Evolutionary conservation across 1,284 basidiomycete species (phyloP), one percentile per base, ranked within the genome.

Genomic region (Wolfiporia cocos): DNA sequence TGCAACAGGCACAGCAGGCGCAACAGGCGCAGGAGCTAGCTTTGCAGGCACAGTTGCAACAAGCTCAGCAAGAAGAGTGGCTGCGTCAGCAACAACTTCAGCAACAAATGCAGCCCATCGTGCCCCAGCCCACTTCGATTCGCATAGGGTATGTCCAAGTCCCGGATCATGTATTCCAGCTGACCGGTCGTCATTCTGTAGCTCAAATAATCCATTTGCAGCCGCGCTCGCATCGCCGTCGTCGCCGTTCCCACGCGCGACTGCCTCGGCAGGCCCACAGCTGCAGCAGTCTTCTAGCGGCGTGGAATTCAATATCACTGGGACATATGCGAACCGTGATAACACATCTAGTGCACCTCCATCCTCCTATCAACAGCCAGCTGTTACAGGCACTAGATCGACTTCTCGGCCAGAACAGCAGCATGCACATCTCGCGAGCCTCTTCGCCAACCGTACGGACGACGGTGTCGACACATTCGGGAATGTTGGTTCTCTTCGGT

Each of bases 151-250:
- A 51, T 38, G 51, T 49, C 30, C 12, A 18, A 10, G 17, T 26
- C 37, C 42, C 20, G 24, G 26, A 28, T 7, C 7, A 7, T 28
- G 26, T 15, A n/a, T 7, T 14, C 23, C n/a, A n/a, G 19, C 14
- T 26, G 36, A 28, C 24, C 21, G 28, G 31, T 19, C 28, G 14
- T 29, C 34, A 37, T 41, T 36, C 3, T 47, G 43, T 43, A 91
- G 92, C 12, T 89, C 90, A 30, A 97, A 97, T 71, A 98, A 98
- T 62, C 94, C 94, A 0, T 97, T 96, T 57, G 87, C 86, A 1
- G 43, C 50, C 17, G 40, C 53, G 2, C 39, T 45, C 65, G 35
- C 61, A 65, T n/a, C 56, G 58, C 24, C 59, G 64, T 36, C 68
- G 70, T 42, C 67, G 63, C 31, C 60, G 65, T 36, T 68, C 69